A percentile compares a stretch with the other conserved stretches of the same genome.
phyloP scores from a whole-genome alignment of 1,139 yeast species.

The Saccharomyces hybrid region DNA sequence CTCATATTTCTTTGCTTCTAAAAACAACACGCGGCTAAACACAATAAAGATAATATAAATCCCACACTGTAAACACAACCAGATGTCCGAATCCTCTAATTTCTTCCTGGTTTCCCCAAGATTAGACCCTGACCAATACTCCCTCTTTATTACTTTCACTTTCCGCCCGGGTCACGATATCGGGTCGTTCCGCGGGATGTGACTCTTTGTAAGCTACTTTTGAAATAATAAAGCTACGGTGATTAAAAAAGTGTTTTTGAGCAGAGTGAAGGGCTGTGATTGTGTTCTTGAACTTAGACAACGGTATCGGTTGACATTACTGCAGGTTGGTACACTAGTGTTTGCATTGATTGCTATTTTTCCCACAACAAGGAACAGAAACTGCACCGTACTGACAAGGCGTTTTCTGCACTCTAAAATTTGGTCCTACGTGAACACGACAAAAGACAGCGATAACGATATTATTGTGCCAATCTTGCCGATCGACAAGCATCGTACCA shows the following conservation, averaged over 20 bases:
- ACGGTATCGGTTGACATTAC: neutral
- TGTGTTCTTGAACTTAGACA: neutral
- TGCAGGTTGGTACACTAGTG: neutral
- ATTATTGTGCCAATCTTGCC: neutral
- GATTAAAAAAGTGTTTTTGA: neutral
- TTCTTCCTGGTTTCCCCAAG: neutral
- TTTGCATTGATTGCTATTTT: neutral
- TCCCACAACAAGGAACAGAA: neutral
- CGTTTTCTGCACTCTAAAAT: neutral
- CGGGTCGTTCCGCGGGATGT: neutral
- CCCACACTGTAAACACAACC: neutral
- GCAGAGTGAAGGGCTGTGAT: neutral
- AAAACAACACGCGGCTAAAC: neutral
- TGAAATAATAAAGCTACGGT: neutral
- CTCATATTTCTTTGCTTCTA: conserved; percentile 4
- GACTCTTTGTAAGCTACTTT: neutral
- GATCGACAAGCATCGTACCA: neutral
- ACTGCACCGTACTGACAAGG: neutral
- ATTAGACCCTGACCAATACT: neutral
- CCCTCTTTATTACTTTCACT: neutral
- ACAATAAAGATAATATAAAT: neutral
- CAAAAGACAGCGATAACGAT: neutral
- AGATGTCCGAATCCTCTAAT: neutral
- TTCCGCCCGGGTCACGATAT: neutral
- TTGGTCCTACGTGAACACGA: neutral